These are phyloP conservation scores for Hypoxylon lienhwacheense DNA, from an alignment of 495 filamentous ascomycete species.

Conservation along the genomic window DNA sequence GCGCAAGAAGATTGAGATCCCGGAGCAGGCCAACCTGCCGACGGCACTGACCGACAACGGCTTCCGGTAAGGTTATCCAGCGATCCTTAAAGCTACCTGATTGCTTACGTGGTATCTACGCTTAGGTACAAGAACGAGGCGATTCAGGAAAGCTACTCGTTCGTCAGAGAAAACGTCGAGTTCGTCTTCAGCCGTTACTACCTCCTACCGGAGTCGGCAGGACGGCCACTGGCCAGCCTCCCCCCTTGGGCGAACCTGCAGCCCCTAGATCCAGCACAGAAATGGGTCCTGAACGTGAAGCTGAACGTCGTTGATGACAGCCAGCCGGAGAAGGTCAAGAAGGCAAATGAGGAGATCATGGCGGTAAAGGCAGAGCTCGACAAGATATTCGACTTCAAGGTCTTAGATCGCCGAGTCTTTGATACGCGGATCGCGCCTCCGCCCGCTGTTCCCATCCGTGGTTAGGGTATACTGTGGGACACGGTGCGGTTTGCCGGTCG, in stretches of 20 bases:
- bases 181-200: constrained; percentile 45
- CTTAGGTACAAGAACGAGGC: constrained; percentile 44
- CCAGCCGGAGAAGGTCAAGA: constrained; percentile 46
- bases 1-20: constrained; percentile 46
- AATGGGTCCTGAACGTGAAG: constrained; percentile 48
- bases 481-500: too few species aligned
- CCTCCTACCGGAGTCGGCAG: constrained; percentile 23
- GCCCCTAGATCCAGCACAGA: constrained; percentile 36
- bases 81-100: too few species aligned
- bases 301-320: constrained; percentile 44
- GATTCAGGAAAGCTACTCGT: constrained; percentile 50
- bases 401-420: constrained; percentile 45
- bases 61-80: constrained; percentile 11
- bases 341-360: constrained; percentile 43
- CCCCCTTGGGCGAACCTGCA: constrained; percentile 29
- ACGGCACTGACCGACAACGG: constrained; percentile 39
- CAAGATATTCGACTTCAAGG: constrained; percentile 50
- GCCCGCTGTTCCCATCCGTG: constrained; percentile 19
- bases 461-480: not conserved
- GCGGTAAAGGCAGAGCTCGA: constrained; percentile 39
- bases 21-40: constrained; percentile 33
- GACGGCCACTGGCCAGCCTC: constrained; percentile 18
- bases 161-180: constrained; percentile 46
- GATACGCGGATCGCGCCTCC: constrained; percentile 42
- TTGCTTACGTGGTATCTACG: too few species aligned